These are phyloP conservation scores for Globisporangium nunn DNA, from an alignment of 352 stramenopile species.

Conservation along the genomic window DNA sequence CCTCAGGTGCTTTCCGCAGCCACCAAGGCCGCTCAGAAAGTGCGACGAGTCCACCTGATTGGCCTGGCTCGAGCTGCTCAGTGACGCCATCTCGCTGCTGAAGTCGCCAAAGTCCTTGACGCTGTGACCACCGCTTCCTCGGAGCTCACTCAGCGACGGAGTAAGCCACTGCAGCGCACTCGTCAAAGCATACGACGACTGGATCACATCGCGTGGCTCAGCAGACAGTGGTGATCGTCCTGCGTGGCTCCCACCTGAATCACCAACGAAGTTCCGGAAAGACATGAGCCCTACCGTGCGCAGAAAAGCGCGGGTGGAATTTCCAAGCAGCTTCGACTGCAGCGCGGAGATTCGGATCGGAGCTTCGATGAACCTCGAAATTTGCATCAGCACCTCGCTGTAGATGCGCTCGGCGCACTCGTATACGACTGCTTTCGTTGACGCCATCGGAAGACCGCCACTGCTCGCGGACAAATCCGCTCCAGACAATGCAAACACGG, in stretches of 20 bases:
- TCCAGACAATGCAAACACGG: constrained; percentile 48
- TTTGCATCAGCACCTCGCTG: constrained; percentile 79
- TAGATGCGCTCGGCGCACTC: constrained; percentile 78
- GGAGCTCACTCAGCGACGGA: constrained; percentile 26
- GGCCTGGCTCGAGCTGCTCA: constrained; percentile 1
- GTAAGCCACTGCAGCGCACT: constrained; percentile 74
- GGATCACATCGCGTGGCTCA: constrained; percentile 46
- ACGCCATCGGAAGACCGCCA: constrained; percentile 20
- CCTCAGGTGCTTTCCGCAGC: constrained; percentile 73
- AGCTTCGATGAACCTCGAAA: constrained; percentile 75
- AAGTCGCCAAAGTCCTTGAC: constrained; percentile 47
- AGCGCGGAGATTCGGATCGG: constrained; percentile 66
- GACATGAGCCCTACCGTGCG: constrained; percentile 71
- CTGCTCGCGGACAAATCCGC: constrained; percentile 14
- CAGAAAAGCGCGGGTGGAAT: constrained; percentile 70
- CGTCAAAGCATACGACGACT: constrained; percentile 66
- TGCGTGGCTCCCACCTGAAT: constrained; percentile 28
- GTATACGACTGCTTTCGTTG: constrained; percentile 51
- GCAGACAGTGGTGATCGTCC: constrained; percentile 27
- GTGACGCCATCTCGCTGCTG: constrained; percentile 17
- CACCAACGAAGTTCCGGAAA: constrained; percentile 69
- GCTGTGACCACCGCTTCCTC: constrained; percentile 6
- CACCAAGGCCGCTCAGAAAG: constrained; percentile 70
- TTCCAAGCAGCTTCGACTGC: constrained; percentile 67
- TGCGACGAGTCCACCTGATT: constrained; percentile 33